phyloP scores from a whole-genome alignment of 805 yeast genomes.

The Suhomyces emberorum region DNA sequence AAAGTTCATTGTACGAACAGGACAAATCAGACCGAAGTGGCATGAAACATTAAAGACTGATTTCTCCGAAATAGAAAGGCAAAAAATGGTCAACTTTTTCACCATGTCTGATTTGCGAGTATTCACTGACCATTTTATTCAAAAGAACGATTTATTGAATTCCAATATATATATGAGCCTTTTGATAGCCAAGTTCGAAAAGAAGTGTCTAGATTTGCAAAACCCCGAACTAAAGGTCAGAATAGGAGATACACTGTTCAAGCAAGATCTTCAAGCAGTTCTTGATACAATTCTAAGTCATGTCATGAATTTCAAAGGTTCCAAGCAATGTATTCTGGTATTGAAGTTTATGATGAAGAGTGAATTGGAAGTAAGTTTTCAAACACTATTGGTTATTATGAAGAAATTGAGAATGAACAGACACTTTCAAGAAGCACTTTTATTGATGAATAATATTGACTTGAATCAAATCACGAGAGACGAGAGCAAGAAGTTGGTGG shows the following conservation, averaged over 20 bases:
- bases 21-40: slow-evolving; percentile 35
- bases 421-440: slow-evolving; percentile 32
- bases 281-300: slow-evolving; percentile 28
- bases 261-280: slow-evolving; percentile 24
- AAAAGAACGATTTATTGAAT: slow-evolving; percentile 26
- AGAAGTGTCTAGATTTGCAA: slow-evolving; percentile 13
- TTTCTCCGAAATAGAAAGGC: slow-evolving; percentile 15
- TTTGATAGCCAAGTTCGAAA: slow-evolving; percentile 37
- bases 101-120: slow-evolving; percentile 23
- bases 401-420: slow-evolving; percentile 26
- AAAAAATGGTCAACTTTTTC: slow-evolving; percentile 32
- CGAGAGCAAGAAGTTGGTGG: slow-evolving; percentile 21
- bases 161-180: slow-evolving; percentile 34
- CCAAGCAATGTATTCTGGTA: slow-evolving; percentile 29
- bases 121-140: slow-evolving; percentile 22
- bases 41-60: slow-evolving; percentile 25
- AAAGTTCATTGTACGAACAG: slow-evolving; percentile 34
- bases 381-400: slow-evolving; percentile 26
- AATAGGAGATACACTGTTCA: slow-evolving; percentile 14
- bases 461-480: slow-evolving; percentile 14
- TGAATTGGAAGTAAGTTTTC: slow-evolving; percentile 21
- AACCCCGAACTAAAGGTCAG: slow-evolving; percentile 4
- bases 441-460: slow-evolving; percentile 30
- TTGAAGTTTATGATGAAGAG: slow-evolving; percentile 30
- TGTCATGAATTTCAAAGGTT: slow-evolving; percentile 37